A percentile compares a stretch with the other conserved stretches of the same genome.
Evolutionary conservation across 2,329 filamentous ascomycete species (phyloP).

Genomic region (Cordyceps tenuipes): DNA sequence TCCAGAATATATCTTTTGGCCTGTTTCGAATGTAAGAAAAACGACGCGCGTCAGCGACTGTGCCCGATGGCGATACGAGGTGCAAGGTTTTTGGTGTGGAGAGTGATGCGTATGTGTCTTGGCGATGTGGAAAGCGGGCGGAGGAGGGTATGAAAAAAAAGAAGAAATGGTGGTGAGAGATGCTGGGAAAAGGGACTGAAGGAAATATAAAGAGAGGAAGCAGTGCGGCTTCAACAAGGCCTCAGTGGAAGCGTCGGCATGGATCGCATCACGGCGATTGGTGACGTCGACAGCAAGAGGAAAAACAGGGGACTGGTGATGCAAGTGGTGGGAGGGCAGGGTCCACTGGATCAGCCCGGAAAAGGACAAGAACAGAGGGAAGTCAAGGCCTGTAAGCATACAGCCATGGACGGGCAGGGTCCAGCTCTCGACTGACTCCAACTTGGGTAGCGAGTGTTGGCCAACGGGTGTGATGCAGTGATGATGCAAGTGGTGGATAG

Average conservation of each 20-base stretch:
- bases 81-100: neutral
- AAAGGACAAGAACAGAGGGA: neutral
- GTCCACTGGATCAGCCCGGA: neutral
- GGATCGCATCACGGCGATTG: neutral
- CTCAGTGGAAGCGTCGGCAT: neutral
- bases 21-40: constrained; percentile 30
- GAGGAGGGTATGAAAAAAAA: neutral
- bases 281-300: constrained; percentile 1
- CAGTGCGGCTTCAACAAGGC: neutral
- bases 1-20: constrained; percentile 60
- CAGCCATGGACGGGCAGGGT: neutral
- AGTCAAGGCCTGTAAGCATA: neutral
- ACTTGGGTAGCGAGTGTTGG: too few relatives aligned
- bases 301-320: neutral
- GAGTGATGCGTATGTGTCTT: neutral
- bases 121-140: neutral
- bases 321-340: neutral
- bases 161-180: neutral
- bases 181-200: neutral
- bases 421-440: neutral
- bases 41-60: constrained; percentile 6
- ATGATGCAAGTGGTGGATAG: constrained; percentile 3
- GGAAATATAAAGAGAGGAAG: neutral
- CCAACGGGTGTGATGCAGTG: neutral
- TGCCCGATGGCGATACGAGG: neutral